Evolutionary conservation across 352 stramenopile genomes (phyloP).

Genomic region (Pythium myriotylum): DNA sequence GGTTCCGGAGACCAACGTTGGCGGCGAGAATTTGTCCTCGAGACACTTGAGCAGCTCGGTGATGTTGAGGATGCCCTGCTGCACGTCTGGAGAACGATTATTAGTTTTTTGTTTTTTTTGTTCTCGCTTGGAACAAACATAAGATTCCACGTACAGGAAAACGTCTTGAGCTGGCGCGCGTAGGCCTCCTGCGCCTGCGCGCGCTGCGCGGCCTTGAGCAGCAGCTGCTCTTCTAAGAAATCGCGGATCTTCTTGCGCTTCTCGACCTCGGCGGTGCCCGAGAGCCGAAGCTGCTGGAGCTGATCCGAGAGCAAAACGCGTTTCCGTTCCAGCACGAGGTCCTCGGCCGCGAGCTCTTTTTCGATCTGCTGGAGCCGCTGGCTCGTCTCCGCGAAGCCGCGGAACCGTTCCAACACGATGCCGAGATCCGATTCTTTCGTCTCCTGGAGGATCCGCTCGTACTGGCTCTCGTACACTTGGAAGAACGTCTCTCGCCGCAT

Average conservation of each 20-base stretch:
- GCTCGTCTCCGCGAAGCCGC: slow-evolving; percentile 37
- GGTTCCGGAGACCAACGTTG: background rate
- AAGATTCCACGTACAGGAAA: slow-evolving; percentile 40
- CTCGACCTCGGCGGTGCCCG: slow-evolving; percentile 48
- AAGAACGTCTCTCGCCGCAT: slow-evolving; percentile 51
- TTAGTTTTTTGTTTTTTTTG: background rate
- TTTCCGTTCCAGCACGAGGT: slow-evolving; percentile 35
- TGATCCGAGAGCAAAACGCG: slow-evolving; percentile 29
- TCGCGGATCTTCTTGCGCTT: slow-evolving; percentile 62
- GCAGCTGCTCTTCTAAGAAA: slow-evolving; percentile 47
- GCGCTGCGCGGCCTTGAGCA: slow-evolving; percentile 43
- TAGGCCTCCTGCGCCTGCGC: slow-evolving; percentile 41
- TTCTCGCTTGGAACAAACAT: too few relatives aligned
- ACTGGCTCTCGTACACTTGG: slow-evolving; percentile 63
- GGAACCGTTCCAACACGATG: slow-evolving; percentile 54
- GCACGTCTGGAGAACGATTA: slow-evolving; percentile 34
- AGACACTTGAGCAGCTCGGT: slow-evolving; percentile 59
- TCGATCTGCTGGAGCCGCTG: slow-evolving; percentile 54
- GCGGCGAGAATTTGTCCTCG: slow-evolving; percentile 32
- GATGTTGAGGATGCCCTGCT: slow-evolving; percentile 62
- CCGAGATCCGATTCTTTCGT: slow-evolving; percentile 53
- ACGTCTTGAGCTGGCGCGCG: slow-evolving; percentile 48
- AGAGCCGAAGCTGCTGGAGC: slow-evolving; percentile 44
- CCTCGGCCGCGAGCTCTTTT: slow-evolving; percentile 35
- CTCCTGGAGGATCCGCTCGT: slow-evolving; percentile 49